Evolutionary conservation across 1,284 basidiomycete genomes (phyloP).

Genomic region (Phylloboletellus chloephorus): DNA sequence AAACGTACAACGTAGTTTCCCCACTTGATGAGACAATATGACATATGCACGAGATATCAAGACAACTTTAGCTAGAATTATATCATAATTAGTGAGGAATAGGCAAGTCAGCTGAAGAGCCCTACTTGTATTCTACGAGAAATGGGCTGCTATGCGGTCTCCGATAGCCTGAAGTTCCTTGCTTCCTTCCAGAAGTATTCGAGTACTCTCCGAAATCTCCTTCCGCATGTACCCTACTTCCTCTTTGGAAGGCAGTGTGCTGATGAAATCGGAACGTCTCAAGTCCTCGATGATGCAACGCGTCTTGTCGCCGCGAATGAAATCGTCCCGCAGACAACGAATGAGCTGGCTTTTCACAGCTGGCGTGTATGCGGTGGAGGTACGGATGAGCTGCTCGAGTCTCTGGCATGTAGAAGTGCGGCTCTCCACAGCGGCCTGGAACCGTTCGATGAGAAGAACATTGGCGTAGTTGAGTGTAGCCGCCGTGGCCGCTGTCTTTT

Average conservation of each 20-base stretch:
- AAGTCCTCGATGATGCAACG: slow-evolving; percentile 21
- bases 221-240: slow-evolving; percentile 20
- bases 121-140: slow-evolving; percentile 12
- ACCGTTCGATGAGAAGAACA: slow-evolving; percentile 23
- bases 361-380: slow-evolving; percentile 17
- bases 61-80: background rate
- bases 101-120: background rate
- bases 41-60: background rate
- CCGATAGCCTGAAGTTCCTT: slow-evolving; percentile 24
- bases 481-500: background rate
- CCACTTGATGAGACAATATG: background rate
- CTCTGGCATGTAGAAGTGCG: slow-evolving; percentile 26
- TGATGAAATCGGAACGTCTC: slow-evolving; percentile 26
- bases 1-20: slow-evolving; percentile 5
- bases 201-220: slow-evolving; percentile 23
- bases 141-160: slow-evolving; percentile 20
- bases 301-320: slow-evolving; percentile 23
- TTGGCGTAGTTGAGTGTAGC: slow-evolving; percentile 21
- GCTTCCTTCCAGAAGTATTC: slow-evolving; percentile 25
- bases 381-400: slow-evolving; percentile 24
- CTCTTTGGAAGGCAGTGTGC: slow-evolving; percentile 13
- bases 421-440: slow-evolving; percentile 23
- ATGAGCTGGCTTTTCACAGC: slow-evolving; percentile 18
- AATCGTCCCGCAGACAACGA: slow-evolving; percentile 21
- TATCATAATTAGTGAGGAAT: slow-evolving; percentile 1